Evolutionary conservation across 352 stramenopile species (phyloP), one percentile per base, ranked within the genome.

Genomic region (Pythium oligandrum): DNA sequence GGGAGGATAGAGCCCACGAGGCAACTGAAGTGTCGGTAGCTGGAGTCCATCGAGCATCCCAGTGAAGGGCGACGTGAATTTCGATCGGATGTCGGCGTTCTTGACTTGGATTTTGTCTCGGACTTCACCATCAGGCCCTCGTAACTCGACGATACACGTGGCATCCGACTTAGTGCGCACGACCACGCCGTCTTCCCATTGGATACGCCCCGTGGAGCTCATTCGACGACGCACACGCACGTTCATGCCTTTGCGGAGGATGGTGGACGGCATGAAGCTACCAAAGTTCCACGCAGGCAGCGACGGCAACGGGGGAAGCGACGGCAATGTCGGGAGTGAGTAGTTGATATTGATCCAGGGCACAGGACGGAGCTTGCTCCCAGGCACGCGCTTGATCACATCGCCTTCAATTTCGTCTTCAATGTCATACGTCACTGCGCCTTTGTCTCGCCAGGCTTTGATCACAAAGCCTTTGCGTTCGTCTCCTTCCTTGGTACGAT

Each of bases 381-480:
- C 65, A 4, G 67, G 60, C 0, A 83, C 45, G 26, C 73, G 66
- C 17, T 75, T 81, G 6, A 78, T 10, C 40, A 85, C 51, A 0
- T 62, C 59, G 32, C 73, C 76, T 6, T 87, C 73, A 2, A 68
- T 42, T 34, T 81, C 60, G 39, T 87, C 76, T 49, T 85, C 76
- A 6, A 85, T 70, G 34, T 84, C 73, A 40, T 81, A 84, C 6
- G 40, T 32, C 31, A 58, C 55, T 31, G 39, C 54, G 10, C 58
- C 44, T 31, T 66, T 72, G 0, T 58, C 68, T 31, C 59, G 65
- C 12, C 65, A 80, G 4, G 81, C 59, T 52, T 84, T 83, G 9
- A 86, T 44, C 4, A 88, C 66, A 7, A 86, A 79, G 1, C 72
- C 77, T 49, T 79, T 80, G 1, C 71, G 61, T 50, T 88, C 77